A percentile compares a stretch with the other conserved stretches of the same genome.
Conservation (phyloP, 202 grass and related monocot genomes). For the Zoysia matrella region DNA sequence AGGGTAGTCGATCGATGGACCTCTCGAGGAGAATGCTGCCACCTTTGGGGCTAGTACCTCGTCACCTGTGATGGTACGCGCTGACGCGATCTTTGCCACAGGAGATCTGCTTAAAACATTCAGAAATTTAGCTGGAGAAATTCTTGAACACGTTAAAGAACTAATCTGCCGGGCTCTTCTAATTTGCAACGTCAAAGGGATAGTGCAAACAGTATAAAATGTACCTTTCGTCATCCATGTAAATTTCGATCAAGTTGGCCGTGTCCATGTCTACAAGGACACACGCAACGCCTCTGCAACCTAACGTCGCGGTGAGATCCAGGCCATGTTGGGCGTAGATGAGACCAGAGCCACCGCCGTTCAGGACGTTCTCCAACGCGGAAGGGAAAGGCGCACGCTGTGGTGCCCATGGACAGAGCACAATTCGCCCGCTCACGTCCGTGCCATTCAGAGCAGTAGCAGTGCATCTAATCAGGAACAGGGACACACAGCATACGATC, state of each 20-base stretch:
- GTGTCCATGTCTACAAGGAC: conserved; percentile 53
- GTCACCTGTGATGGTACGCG: conserved; percentile 16
- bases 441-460: conserved; percentile 17
- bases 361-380: not conserved
- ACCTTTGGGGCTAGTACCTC: conserved; percentile 26
- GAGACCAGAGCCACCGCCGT: not conserved
- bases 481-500: too few relatives aligned
- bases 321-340: conserved; percentile 21
- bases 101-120: conserved; percentile 31
- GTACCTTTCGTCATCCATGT: too few relatives aligned
- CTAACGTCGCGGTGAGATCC: too few relatives aligned
- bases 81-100: conserved; percentile 18
- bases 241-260: too few relatives aligned
- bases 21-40: conserved; percentile 50
- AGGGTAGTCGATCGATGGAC: conserved; percentile 38
- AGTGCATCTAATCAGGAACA: conserved; percentile 4
- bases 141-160: too few relatives aligned
- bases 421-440: conserved; percentile 1
- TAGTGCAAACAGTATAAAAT: too few relatives aligned
- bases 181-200: too few relatives aligned
- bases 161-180: too few relatives aligned
- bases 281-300: not conserved
- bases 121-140: not conserved
- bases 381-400: too few relatives aligned
- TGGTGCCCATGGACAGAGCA: conserved; percentile 1